Base-by-base conservation (phyloP, 2,329 filamentous ascomycete species). In the Trichoderma sp. region DNA sequence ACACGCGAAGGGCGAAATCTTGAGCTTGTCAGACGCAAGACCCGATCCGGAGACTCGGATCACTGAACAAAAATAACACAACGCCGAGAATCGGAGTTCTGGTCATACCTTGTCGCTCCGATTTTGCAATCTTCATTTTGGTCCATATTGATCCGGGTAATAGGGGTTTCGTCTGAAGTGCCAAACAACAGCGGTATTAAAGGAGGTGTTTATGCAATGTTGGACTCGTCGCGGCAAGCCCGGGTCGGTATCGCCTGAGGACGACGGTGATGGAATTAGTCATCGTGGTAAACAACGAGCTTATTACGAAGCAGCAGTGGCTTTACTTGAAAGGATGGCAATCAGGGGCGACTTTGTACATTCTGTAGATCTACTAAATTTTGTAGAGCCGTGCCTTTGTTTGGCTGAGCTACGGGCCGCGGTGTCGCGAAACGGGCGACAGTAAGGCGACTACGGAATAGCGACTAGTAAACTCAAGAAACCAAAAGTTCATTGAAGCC, bases 1-100 rank as follows among this genome's bases (percentile, higher is more conserved):
- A 39, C 30, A 32, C 30, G 26, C 13, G n/a, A 55, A 26, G 9
- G 62, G 47, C 62, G 17, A 66, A 36, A 8, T 15, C 63, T 66
- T 2, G 30, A 57, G 32, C 63, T 66, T 28, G 63, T 66, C 63
- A 66, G 63, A 66, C 58, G 12, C 17, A 61, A 23, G 12, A 26
- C 63, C 62, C 63, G 47, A 57, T 57, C 63, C 63, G 47, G 50
- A 34, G 63, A 15, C 32, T 43, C 63, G 47, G 63, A 32, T 66
- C 47, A 36, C 13, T n/a, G 61, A 30, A 28, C 47, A 26, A 36
- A 55, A 26, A 26, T 28, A 28, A 9, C 50, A 15, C 17, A 23
- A n/a, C 30, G 63, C 63, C 63, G 63, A 66, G 32, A 55, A 55
- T 66, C 63, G 63, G 63, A 66, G 63, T n/a, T 57, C 12, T 57